A percentile compares a stretch with the other conserved stretches of the same genome.
phyloP scores from a whole-genome alignment of 495 filamentous ascomycete genomes.

The Aspergillus sclerotioniger region DNA sequence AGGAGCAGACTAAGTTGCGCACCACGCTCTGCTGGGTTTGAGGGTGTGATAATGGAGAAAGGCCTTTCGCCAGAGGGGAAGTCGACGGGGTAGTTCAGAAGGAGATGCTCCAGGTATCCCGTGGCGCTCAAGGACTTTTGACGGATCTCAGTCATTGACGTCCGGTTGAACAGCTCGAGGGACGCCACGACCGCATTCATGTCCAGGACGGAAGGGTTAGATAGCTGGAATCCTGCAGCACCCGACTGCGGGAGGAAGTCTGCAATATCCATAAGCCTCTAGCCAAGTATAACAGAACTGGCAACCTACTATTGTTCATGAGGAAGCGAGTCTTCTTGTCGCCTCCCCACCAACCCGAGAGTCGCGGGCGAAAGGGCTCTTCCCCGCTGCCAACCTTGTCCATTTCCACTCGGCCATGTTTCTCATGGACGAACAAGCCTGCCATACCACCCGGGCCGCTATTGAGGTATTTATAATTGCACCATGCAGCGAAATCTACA shows the following conservation, averaged over 20 bases:
- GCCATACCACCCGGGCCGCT: constrained; percentile 85
- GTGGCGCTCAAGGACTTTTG: constrained; percentile 76
- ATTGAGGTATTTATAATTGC: constrained; percentile 96
- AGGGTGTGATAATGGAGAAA: constrained; percentile 81
- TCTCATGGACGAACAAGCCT: constrained; percentile 82
- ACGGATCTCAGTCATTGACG: constrained; percentile 67
- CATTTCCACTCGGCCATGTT: constrained; percentile 57
- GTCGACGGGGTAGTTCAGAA: constrained; percentile 45
- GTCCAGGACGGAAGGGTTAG: constrained; percentile 61
- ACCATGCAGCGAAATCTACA: constrained; percentile 97
- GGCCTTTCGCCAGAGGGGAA: constrained; percentile 39
- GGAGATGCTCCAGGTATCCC: constrained; percentile 71
- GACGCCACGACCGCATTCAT: constrained; percentile 68
- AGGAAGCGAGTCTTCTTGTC: constrained; percentile 72
- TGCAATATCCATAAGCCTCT: constrained; percentile 11
- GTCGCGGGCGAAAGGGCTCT: constrained; percentile 49
- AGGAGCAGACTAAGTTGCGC: constrained; percentile 84
- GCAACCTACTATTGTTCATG: constrained; percentile 64
- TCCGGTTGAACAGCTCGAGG: constrained; percentile 73
- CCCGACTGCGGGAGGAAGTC: constrained; percentile 69
- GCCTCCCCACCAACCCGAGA: constrained; percentile 90
- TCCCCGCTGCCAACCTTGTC: constrained; percentile 30
- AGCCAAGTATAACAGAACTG: neutral
- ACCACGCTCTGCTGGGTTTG: constrained; percentile 66
- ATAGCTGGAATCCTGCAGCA: constrained; percentile 61